These are phyloP conservation scores for Syncephalastrum sp. DNA, from an alignment of 371 early-diverging fungal genomes.

Conservation along the genomic window DNA sequence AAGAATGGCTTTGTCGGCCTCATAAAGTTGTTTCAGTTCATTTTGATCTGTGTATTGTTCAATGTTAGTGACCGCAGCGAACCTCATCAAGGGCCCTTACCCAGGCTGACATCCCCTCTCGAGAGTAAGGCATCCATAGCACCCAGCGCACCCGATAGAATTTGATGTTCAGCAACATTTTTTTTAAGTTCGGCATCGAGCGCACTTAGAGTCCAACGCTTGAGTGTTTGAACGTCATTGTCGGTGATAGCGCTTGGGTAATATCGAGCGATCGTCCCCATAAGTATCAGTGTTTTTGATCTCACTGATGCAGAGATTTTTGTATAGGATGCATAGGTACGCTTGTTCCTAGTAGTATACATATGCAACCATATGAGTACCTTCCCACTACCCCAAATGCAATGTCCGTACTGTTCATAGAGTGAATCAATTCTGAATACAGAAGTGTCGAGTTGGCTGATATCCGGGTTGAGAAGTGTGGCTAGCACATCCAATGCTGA, in stretches of 20 bases:
- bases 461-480: constrained; percentile 14
- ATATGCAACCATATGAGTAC: too few species aligned
- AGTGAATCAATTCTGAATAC: constrained; percentile 61
- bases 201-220: constrained; percentile 41
- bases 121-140: constrained; percentile 41
- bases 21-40: constrained; percentile 34
- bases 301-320: too few species aligned
- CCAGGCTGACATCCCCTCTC: constrained; percentile 14
- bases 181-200: constrained; percentile 14
- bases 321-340: too few species aligned
- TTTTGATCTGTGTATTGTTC: constrained; percentile 8
- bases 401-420: constrained; percentile 50
- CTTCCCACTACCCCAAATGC: too few species aligned
- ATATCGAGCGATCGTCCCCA: constrained; percentile 44
- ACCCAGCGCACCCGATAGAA: constrained; percentile 38
- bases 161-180: constrained; percentile 23
- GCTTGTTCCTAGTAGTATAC: too few species aligned
- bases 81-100: not conserved
- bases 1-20: constrained; percentile 30
- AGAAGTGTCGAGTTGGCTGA: constrained; percentile 15
- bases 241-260: constrained; percentile 27
- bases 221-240: constrained; percentile 14
- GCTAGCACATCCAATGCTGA: constrained; percentile 23
- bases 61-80: not conserved
- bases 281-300: not conserved